Evolutionary conservation across 768 basidiomycete species (phyloP), one percentile per base, ranked within the genome.

Genomic region (Hygrophorus russula): DNA sequence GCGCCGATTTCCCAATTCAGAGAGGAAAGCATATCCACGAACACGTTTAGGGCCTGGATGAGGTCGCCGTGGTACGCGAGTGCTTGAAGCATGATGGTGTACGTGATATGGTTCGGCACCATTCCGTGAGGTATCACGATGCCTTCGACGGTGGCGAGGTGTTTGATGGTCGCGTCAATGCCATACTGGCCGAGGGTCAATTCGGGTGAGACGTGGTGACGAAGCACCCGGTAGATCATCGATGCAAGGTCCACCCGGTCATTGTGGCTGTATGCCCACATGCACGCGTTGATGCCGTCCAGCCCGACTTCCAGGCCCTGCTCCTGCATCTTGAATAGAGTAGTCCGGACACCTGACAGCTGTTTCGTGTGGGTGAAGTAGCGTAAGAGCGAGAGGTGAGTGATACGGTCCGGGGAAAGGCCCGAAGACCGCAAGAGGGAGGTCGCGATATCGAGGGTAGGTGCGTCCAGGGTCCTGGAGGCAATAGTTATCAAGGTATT

Each of bases 41-140:
- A 80, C 39, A 79, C 64, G 11, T 62, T 55, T 32, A 91, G 62
- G 2, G 74, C 69, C 5, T 62, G 59, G 19, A 56, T 54, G 40
- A 92, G 68, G 50, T 85, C 65, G 13, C 90, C 88, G 43, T 75
- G 71, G 55, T 84, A 82, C 2, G 85, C 71, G 58, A 81, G 70
- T 4, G 68, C 58, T 54, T 91, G 88, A 41, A 90, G 69, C 57
- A 88, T 63, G 19, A 64, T 59, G 12, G 74, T 76, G 57, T 80
- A 92, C 11, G 83, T 89, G 45, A 78, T 60, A 14, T 66, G 61
- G 56, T 87, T 73, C 6, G 88, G 84, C 34, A 62, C 58, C 30
- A 81, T 49, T 9, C 62, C 52, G 12, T 50, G 47, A 2, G 61
- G 52, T 5, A 80, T 58, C 37, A 59, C 53, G 46, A 87, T 66